Evolutionary conservation across 2,329 filamentous ascomycete species (phyloP).

Genomic region (Sporothrix euskadiensis): DNA sequence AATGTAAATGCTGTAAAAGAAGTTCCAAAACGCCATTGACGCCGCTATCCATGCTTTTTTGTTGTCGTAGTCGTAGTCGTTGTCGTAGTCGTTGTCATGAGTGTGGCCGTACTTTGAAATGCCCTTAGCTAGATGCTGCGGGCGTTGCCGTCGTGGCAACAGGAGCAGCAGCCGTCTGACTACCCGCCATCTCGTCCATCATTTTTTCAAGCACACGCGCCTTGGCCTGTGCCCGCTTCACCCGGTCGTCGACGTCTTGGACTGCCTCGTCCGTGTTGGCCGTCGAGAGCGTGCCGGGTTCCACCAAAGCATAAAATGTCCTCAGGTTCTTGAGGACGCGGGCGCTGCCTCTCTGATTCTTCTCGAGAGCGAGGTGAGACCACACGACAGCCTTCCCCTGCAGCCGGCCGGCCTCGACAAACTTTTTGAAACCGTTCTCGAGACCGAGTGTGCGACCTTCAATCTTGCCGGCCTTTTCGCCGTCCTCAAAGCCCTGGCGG

Average conservation of each 20-base stretch:
- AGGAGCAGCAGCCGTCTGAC: conserved; percentile 31
- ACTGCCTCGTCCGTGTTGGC: conserved; percentile 87
- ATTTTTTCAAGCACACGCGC: conserved; percentile 81
- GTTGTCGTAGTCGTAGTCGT: neutral
- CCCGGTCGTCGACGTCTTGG: conserved; percentile 83
- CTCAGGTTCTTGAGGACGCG: conserved; percentile 66
- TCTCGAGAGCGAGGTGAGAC: conserved; percentile 63
- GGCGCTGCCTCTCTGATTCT: conserved; percentile 35
- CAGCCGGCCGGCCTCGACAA: conserved; percentile 73
- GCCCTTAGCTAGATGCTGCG: conserved; percentile 1
- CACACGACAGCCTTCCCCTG: conserved; percentile 81
- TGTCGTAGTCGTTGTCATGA: neutral
- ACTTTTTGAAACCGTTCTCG: conserved; percentile 92
- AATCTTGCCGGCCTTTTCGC: conserved; percentile 72
- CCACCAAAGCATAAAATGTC: conserved; percentile 73
- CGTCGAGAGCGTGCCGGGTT: conserved; percentile 73
- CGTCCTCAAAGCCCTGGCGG: conserved; percentile 71
- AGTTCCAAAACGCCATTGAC: neutral
- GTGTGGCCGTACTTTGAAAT: neutral
- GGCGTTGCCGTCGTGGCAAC: neutral
- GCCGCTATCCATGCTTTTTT: conserved; percentile 6
- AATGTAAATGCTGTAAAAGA: neutral
- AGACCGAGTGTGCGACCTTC: conserved; percentile 91
- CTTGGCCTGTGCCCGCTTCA: conserved; percentile 82
- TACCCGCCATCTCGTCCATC: conserved; percentile 47